Percentiles rank a stretch among this genome's conserved stretches.
Conservation (phyloP, 2,329 filamentous ascomycete species). For the Akanthomyces muscarius region DNA sequence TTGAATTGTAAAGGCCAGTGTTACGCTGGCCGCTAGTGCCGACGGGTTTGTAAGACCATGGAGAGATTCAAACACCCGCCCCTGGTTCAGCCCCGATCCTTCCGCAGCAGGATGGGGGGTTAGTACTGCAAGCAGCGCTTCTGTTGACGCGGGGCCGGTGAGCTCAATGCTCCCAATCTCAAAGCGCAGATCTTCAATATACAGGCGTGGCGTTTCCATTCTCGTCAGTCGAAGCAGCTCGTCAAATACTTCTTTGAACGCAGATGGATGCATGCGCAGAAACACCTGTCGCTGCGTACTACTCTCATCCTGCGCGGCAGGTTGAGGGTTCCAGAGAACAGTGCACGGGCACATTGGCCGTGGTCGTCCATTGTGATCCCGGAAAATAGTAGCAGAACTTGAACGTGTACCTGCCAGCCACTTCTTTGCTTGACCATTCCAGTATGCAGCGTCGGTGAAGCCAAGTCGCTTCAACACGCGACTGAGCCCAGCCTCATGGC, state of each 20-base stretch:
- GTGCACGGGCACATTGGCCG: slow-evolving; percentile 68
- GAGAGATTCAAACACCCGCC: slow-evolving; percentile 48
- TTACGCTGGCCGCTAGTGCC: slow-evolving; percentile 62
- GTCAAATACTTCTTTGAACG: slow-evolving; percentile 66
- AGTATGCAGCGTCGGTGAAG: slow-evolving; percentile 55
- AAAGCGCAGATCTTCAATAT: slow-evolving; percentile 65
- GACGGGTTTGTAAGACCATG: slow-evolving; percentile 62
- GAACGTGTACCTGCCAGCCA: slow-evolving; percentile 59
- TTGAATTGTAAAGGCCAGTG: slow-evolving; percentile 68
- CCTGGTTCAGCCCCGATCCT: slow-evolving; percentile 36
- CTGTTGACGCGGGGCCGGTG: slow-evolving; percentile 68
- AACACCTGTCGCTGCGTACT: slow-evolving; percentile 49
- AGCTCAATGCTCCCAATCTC: slow-evolving; percentile 60
- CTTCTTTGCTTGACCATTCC: slow-evolving; percentile 60
- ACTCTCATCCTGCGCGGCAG: slow-evolving; percentile 18
- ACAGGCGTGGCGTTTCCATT: slow-evolving; percentile 57
- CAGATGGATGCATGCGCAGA: slow-evolving; percentile 77
- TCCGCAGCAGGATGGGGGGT: slow-evolving; percentile 42
- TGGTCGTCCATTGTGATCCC: slow-evolving; percentile 49
- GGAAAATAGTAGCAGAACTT: slow-evolving; percentile 48
- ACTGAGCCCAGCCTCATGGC: slow-evolving; percentile 58
- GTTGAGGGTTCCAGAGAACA: slow-evolving; percentile 66
- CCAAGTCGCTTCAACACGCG: slow-evolving; percentile 64
- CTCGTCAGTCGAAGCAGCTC: slow-evolving; percentile 56
- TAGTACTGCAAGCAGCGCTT: slow-evolving; percentile 68